Evolutionary conservation across 1,139 yeast genomes (phyloP), one percentile per base, ranked within the genome.

Genomic region (Spathaspora sp.): DNA sequence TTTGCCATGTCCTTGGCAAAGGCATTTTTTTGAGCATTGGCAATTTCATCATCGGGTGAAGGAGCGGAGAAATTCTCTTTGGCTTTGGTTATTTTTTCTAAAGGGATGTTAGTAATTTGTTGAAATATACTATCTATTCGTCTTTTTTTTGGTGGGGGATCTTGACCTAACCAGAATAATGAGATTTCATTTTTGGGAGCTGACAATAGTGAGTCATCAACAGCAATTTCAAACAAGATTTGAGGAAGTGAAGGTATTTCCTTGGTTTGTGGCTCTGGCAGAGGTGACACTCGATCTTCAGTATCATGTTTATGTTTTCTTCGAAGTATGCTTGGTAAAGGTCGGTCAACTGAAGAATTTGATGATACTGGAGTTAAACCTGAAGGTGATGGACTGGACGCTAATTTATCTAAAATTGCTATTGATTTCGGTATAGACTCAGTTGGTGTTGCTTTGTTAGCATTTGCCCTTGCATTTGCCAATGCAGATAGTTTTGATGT

Each of bases 41-140:
- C 61, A 8, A 86, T 76, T 45, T 76, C 67, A 58, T 89, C 97
- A 66, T 90, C 98, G 2, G 97, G 97, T 56, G 96, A 86, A 11
- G 90, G 91, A 50, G 74, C 70, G 17, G 66, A 63, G 59, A 90
- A 90, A 51, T 84, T 87, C 39, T 71, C 60, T 41, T 74, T 70
- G 7, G 80, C 79, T 58, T 76, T 74, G 51, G 70, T 69, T 44
- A 63, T 63, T 54, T 60, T 68, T 61, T 67, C 70, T 58, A 70
- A 52, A 69, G 75, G 70, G 17, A 50, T 17, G 76, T 70, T 65
- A 73, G 77, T 71, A 72, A 68, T 62, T 47, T 68, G 67, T 44
- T 58, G 56, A 47, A 67, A 69, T 13, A 71, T 45, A 31, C 57
- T 55, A 15, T 44, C 46, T 44, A 53, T 49, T 43, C 55, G 43